A percentile compares a stretch with the other conserved stretches of the same genome.
phyloP scores from a whole-genome alignment of 2,329 filamentous ascomycete genomes.

The Ceratocystis destructans region DNA sequence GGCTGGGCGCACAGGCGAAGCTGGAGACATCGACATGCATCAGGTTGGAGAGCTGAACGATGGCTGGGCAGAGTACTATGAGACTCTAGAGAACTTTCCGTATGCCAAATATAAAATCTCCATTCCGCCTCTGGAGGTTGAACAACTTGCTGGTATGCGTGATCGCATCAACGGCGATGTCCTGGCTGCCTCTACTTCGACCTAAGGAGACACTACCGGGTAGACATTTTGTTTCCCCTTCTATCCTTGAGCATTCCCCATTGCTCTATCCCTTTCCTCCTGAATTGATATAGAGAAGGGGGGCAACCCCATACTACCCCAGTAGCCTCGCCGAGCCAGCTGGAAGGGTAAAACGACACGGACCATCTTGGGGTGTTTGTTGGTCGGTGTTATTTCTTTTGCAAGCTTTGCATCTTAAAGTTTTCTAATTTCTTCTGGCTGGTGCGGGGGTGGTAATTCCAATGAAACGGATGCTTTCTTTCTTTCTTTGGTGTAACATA shows the following conservation, averaged over 20 bases:
- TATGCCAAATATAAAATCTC: slow-evolving; percentile 46
- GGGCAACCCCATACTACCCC: background rate
- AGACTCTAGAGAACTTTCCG: slow-evolving; percentile 40
- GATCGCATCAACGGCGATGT: slow-evolving; percentile 25
- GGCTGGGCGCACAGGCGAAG: slow-evolving; percentile 65
- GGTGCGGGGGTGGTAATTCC: too few relatives aligned
- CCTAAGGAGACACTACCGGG: background rate
- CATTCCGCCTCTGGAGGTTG: slow-evolving; percentile 30
- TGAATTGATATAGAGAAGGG: background rate
- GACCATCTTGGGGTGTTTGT: too few relatives aligned
- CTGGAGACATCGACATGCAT: slow-evolving; percentile 39
- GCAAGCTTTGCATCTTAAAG: background rate
- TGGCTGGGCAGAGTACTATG: slow-evolving; percentile 46
- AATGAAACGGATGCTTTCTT: background rate
- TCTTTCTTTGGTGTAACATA: background rate
- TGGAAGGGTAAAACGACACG: too few relatives aligned
- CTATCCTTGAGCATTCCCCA: background rate
- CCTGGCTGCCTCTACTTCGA: slow-evolving; percentile 13
- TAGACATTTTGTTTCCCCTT: too few relatives aligned
- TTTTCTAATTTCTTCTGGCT: too few relatives aligned
- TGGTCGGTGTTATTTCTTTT: background rate
- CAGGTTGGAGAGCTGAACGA: slow-evolving; percentile 44
- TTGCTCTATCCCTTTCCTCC: background rate
- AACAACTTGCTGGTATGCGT: slow-evolving; percentile 33
- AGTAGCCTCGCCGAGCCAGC: background rate